phyloP scores from a whole-genome alignment of 495 filamentous ascomycete species.

The Aspergillus egyptiacus region DNA sequence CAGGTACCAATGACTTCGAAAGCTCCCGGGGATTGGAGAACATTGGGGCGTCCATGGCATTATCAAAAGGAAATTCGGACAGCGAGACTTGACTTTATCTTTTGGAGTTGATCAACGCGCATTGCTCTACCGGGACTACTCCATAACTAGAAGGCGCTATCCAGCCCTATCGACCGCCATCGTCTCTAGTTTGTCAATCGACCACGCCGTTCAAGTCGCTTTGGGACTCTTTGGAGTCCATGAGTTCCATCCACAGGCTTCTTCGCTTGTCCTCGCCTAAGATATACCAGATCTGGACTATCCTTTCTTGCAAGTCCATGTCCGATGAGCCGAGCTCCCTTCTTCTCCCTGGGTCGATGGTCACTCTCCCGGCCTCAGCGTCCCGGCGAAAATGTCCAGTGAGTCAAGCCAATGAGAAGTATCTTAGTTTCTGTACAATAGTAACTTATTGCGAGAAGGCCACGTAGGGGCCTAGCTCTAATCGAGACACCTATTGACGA shows the following conservation, averaged over 20 bases:
- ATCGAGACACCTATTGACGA: constrained; percentile 33
- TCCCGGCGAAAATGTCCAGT: constrained; percentile 13
- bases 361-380: constrained; percentile 12
- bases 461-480: constrained; percentile 22
- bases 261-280: not conserved
- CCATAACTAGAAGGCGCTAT: constrained; percentile 2
- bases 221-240: not conserved
- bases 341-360: constrained; percentile 16
- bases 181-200: not conserved
- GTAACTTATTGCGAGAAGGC: constrained; percentile 9
- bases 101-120: not conserved
- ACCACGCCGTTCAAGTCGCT: too few relatives aligned
- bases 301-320: constrained; percentile 3
- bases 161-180: not conserved
- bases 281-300: not conserved
- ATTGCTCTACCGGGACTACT: not conserved
- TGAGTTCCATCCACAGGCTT: not conserved
- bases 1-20: constrained; percentile 25
- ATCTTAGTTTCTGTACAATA: constrained; percentile 1
- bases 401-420: constrained; percentile 9
- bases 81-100: constrained; percentile 20
- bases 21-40: constrained; percentile 40
- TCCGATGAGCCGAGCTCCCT: constrained; percentile 16
- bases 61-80: constrained; percentile 25
- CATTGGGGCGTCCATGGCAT: constrained; percentile 30